These are phyloP conservation scores for Beauveria varroae DNA, from an alignment of 2,329 filamentous ascomycete genomes.

Conservation along the genomic window DNA sequence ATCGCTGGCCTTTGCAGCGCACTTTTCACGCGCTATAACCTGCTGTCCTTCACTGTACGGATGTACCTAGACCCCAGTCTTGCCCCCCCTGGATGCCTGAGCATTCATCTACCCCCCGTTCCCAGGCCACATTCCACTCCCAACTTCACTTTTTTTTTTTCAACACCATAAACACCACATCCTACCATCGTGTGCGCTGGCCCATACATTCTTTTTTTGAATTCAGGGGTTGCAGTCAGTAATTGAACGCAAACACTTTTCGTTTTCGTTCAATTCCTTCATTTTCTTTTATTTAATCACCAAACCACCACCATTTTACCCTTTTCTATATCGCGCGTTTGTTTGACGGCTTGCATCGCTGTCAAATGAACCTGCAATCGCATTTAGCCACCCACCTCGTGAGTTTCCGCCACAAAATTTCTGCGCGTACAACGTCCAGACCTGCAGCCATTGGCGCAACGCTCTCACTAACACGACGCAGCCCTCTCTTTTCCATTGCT, in stretches of 20 bases:
- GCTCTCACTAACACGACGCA: constrained; percentile 11
- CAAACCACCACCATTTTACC: constrained; percentile 16
- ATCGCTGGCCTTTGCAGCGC: background rate
- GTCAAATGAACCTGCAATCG: constrained; percentile 98
- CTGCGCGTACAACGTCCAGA: background rate
- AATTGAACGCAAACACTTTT: constrained; percentile 8
- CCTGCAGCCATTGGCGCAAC: background rate
- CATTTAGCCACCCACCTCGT: constrained; percentile 6
- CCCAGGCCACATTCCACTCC: constrained; percentile 7
- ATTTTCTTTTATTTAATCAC: constrained; percentile 13
- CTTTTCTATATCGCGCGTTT: constrained; percentile 62
- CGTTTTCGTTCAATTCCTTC: constrained; percentile 13
- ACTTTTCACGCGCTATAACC: background rate
- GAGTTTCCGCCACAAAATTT: background rate
- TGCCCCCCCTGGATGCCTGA: background rate
- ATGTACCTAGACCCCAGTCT: background rate
- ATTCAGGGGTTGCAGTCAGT: constrained; percentile 1
- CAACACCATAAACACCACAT: background rate
- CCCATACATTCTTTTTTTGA: constrained; percentile 16
- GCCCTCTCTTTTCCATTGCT: constrained; percentile 44
- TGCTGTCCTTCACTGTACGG: background rate
- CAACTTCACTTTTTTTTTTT: background rate
- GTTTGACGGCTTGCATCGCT: constrained; percentile 73
- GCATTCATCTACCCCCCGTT: constrained; percentile 11
- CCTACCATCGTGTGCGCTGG: constrained; percentile 6